Evolutionary conservation across 805 yeast species (phyloP).

Genomic region (Candida krabiensis): DNA sequence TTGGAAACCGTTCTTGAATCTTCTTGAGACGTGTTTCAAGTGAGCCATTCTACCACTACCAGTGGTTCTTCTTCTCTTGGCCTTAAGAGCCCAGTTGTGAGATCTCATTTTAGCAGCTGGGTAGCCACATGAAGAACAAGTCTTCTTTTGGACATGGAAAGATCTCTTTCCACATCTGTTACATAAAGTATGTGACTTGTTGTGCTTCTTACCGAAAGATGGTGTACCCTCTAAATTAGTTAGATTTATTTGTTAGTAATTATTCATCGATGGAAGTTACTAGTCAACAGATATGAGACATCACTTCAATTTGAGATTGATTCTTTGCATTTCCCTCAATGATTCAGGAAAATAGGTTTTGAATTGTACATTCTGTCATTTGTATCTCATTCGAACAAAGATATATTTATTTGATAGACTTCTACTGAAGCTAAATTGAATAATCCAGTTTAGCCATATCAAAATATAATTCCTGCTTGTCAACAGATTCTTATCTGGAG

Average conservation of each 20-base stretch:
- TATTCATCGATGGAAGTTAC: constrained; percentile 22
- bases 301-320: no score
- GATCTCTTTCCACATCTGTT: constrained; percentile 99
- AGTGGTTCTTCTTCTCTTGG: constrained; percentile 99
- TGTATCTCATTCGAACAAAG: no score
- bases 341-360: no score
- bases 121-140: constrained; percentile 98
- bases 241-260: constrained; percentile 33
- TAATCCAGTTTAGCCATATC: no score
- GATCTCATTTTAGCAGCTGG: constrained; percentile 99
- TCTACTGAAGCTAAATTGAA: no score
- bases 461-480: no score
- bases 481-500: no score
- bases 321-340: no score
- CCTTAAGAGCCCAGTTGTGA: constrained; percentile 99
- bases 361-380: no score
- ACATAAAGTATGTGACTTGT: constrained; percentile 99
- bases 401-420: no score
- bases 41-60: constrained; percentile 99
- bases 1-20: constrained; percentile 99
- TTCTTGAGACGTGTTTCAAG: constrained; percentile 96
- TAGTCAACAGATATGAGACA: no score
- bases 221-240: constrained; percentile 90
- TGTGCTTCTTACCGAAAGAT: constrained; percentile 99
- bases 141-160: constrained; percentile 98